A percentile compares a stretch with the other conserved stretches of the same genome.
These are phyloP conservation scores for Magnusiomyces paraingens DNA, from an alignment of 1,139 yeast genomes.

Conservation along the genomic window DNA sequence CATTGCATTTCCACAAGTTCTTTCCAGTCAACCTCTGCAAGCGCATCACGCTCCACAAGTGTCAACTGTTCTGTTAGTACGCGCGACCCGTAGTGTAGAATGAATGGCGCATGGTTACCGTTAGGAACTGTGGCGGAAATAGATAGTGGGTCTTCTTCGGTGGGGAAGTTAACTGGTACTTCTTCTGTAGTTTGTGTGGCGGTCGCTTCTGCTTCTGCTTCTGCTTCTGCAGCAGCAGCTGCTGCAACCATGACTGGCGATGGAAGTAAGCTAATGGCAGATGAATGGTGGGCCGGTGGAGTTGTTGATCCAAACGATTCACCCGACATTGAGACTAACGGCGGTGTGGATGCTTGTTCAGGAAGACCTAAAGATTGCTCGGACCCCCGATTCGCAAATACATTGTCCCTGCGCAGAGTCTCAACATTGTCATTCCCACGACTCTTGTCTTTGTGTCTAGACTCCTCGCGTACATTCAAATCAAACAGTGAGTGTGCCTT, in stretches of 20 bases:
- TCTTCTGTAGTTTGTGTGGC: background rate
- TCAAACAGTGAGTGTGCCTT: no score
- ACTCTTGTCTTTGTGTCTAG: no score
- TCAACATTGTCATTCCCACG: no score
- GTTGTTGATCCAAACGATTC: background rate
- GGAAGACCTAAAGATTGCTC: no score
- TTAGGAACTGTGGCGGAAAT: conserved; percentile 11
- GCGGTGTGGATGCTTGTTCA: no score
- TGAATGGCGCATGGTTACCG: conserved; percentile 65
- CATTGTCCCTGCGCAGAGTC: no score
- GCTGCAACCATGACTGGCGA: background rate
- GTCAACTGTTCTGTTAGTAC: conserved; percentile 76
- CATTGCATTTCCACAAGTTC: conserved; percentile 75
- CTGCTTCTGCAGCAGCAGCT: background rate
- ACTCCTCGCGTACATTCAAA: no score
- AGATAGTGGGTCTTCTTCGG: conserved; percentile 10
- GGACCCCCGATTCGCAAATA: no score
- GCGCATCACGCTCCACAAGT: conserved; percentile 73
- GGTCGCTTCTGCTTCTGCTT: conserved; percentile 3
- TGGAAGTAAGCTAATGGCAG: background rate
- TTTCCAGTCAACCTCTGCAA: conserved; percentile 87
- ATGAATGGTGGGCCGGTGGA: background rate
- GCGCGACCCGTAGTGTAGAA: conserved; percentile 61
- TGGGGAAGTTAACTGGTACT: no score
- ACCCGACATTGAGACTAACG: no score